phyloP scores from a whole-genome alignment of 2,329 filamentous ascomycete genomes.

The Colletotrichum coccodes region DNA sequence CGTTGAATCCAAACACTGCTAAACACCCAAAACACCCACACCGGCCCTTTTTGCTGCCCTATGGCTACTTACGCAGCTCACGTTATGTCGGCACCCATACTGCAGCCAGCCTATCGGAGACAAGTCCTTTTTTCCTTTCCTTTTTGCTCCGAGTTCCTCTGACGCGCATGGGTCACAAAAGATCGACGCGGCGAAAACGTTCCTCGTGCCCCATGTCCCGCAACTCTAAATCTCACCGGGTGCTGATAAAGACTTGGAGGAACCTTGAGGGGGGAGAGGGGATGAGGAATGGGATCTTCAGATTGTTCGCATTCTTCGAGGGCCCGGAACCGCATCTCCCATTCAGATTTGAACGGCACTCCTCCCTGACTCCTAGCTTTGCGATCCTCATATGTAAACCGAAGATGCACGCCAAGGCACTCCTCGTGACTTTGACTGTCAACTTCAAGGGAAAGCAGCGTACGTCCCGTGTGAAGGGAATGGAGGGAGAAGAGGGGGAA shows the following conservation, averaged over 20 bases:
- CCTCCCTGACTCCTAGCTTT: background rate
- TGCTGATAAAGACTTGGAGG: background rate
- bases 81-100: too few relatives aligned
- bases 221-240: slow-evolving; percentile 23
- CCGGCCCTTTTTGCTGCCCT: background rate
- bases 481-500: too few relatives aligned
- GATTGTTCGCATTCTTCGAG: background rate
- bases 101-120: background rate
- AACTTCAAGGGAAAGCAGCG: background rate
- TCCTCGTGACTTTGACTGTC: background rate
- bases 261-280: background rate
- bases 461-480: background rate
- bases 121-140: background rate
- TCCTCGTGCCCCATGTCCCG: slow-evolving; percentile 22
- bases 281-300: background rate
- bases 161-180: slow-evolving; percentile 21
- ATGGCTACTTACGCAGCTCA: background rate
- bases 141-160: background rate
- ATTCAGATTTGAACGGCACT: background rate
- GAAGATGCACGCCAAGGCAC: background rate
- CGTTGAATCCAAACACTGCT: background rate
- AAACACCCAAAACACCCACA: background rate
- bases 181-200: slow-evolving; percentile 22
- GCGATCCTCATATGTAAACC: background rate
- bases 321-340: background rate